Evolutionary conservation across 2,329 filamentous ascomycete genomes (phyloP).

Genomic region (Blastomyces silverae): DNA sequence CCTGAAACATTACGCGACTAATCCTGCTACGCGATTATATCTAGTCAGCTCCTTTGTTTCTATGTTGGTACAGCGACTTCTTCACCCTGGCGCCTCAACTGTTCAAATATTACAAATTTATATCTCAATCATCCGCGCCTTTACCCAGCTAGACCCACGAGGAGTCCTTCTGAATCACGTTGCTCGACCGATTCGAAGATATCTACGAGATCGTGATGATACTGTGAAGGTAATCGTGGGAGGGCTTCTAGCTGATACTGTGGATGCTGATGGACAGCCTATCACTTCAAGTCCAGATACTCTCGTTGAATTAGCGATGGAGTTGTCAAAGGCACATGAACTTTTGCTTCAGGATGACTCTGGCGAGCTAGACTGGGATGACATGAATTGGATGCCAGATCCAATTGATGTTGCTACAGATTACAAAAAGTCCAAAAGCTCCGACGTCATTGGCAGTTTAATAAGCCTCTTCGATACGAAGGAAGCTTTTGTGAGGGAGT

Average conservation of each 20-base stretch:
- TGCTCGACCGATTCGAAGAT: slow-evolving; percentile 56
- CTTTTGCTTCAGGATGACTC: slow-evolving; percentile 42
- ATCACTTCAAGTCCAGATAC: slow-evolving; percentile 34
- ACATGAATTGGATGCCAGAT: slow-evolving; percentile 89
- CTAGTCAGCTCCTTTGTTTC: slow-evolving; percentile 50
- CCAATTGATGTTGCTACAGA: slow-evolving; percentile 89
- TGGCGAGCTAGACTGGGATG: slow-evolving; percentile 77
- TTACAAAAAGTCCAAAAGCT: slow-evolving; percentile 79
- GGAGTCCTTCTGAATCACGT: slow-evolving; percentile 62
- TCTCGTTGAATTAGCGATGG: slow-evolving; percentile 49
- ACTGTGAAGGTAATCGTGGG: slow-evolving; percentile 59
- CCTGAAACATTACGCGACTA: slow-evolving; percentile 51
- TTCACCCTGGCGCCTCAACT: slow-evolving; percentile 60
- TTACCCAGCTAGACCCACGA: slow-evolving; percentile 57
- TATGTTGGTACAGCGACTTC: slow-evolving; percentile 48
- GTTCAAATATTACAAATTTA: slow-evolving; percentile 62
- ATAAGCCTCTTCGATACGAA: slow-evolving; percentile 82
- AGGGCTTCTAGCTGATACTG: slow-evolving; percentile 54
- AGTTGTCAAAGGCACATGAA: slow-evolving; percentile 42
- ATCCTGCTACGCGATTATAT: slow-evolving; percentile 49
- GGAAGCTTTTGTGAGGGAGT: slow-evolving; percentile 88
- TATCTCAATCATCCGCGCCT: slow-evolving; percentile 59
- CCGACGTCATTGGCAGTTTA: slow-evolving; percentile 86
- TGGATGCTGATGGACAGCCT: slow-evolving; percentile 33
- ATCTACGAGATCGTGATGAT: slow-evolving; percentile 58